phyloP scores from a whole-genome alignment of 2,329 filamentous ascomycete genomes.

The Neonectria magnoliae region DNA sequence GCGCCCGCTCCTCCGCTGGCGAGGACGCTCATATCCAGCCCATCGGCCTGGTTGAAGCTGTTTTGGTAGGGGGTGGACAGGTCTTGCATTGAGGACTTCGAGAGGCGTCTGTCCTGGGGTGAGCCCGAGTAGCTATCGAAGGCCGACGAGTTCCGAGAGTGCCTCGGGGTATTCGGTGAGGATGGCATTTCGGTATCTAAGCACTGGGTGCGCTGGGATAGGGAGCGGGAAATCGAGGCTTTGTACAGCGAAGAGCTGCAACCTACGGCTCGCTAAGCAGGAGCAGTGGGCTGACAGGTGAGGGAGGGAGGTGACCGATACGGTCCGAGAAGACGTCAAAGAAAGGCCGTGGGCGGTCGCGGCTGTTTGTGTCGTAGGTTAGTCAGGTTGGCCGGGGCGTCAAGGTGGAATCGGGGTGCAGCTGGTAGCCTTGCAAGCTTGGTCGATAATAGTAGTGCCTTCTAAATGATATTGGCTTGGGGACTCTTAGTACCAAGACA shows the following conservation, averaged over 20 bases:
- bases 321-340: not conserved
- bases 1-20: constrained; percentile 52
- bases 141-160: constrained; percentile 67
- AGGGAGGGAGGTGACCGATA: constrained; percentile 2
- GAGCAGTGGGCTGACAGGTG: constrained; percentile 6
- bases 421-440: not conserved
- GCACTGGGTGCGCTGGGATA: constrained; percentile 5
- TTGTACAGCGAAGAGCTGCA: constrained; percentile 13
- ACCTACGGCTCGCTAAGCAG: constrained; percentile 7
- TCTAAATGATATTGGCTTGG: constrained; percentile 18
- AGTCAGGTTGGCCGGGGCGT: not conserved
- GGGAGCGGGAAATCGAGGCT: constrained; percentile 20
- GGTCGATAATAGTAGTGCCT: constrained; percentile 16
- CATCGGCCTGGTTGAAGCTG: constrained; percentile 61
- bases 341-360: not conserved
- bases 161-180: constrained; percentile 65
- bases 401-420: constrained; percentile 7
- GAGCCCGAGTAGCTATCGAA: constrained; percentile 61
- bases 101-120: constrained; percentile 58
- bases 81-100: constrained; percentile 62
- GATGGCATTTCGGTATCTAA: constrained; percentile 44
- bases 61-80: constrained; percentile 59
- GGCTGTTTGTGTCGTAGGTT: not conserved
- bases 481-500: constrained; percentile 35
- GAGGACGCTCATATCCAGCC: constrained; percentile 58